These are phyloP conservation scores for Marchantia paleacea DNA, from an alignment of 225 moss, liverwort and hornwort genomes.

Conservation along the genomic window DNA sequence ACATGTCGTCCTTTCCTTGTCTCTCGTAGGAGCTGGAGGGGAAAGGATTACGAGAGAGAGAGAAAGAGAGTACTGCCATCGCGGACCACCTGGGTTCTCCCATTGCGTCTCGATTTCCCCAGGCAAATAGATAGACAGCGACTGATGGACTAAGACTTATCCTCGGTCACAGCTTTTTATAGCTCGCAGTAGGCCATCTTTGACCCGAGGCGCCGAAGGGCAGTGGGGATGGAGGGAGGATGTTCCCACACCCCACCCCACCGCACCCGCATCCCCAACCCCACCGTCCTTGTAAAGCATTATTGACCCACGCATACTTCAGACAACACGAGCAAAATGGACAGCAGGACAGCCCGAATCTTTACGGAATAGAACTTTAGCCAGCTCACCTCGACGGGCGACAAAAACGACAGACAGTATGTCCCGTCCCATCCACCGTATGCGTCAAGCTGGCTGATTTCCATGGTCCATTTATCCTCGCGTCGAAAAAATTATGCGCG, in stretches of 20 bases:
- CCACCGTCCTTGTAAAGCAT: neutral
- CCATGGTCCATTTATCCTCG: too few relatives aligned
- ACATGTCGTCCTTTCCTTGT: neutral
- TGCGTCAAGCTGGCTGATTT: neutral
- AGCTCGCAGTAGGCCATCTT: neutral
- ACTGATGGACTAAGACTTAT: neutral
- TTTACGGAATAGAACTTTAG: conserved; percentile 2
- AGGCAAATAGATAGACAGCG: neutral
- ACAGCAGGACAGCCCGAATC: conserved; percentile 1
- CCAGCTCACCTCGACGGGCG: conserved; percentile 1
- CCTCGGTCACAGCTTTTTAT: neutral
- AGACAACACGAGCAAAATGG: conserved; percentile 2
- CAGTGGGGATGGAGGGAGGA: neutral
- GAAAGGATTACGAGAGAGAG: neutral
- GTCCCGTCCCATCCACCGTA: neutral
- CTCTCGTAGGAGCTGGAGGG: too few relatives aligned
- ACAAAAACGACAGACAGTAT: neutral
- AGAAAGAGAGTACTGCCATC: neutral
- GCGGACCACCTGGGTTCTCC: neutral
- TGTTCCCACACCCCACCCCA: neutral
- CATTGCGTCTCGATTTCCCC: neutral
- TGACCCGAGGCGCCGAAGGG: neutral
- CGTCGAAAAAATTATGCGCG: too few relatives aligned
- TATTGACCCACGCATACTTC: conserved; percentile 9
- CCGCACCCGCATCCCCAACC: neutral